These are phyloP conservation scores for Sporothrix euskadiensis DNA, from an alignment of 2,329 filamentous ascomycete genomes.

Conservation along the genomic window DNA sequence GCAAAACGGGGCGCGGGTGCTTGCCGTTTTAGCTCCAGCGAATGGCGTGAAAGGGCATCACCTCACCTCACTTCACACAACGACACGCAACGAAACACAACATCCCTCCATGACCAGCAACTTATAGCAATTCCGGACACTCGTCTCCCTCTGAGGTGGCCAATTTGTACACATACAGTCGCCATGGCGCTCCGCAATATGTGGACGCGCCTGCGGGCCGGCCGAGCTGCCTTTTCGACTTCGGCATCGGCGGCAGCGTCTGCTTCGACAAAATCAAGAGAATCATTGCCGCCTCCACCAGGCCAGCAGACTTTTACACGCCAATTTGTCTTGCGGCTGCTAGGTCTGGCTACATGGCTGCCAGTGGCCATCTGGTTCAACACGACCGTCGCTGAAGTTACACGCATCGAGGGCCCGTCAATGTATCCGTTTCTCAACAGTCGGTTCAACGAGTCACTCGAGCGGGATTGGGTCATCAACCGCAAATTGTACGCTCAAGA, in stretches of 20 bases:
- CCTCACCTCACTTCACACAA: background rate
- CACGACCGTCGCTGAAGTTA: conserved; percentile 59
- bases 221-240: conserved; percentile 9
- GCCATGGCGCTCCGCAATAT: conserved; percentile 26
- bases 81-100: no score
- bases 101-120: conserved; percentile 6
- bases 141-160: background rate
- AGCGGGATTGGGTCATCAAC: conserved; percentile 58
- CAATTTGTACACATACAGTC: background rate
- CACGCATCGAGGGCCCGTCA: conserved; percentile 60
- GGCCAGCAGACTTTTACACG: conserved; percentile 36
- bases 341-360: conserved; percentile 61
- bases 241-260: background rate
- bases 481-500: conserved; percentile 60
- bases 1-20: conserved; percentile 11
- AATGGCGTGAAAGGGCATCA: conserved; percentile 20
- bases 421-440: conserved; percentile 80
- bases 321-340: conserved; percentile 48
- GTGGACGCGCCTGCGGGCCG: conserved; percentile 28
- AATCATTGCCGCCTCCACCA: background rate
- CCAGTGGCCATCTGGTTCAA: conserved; percentile 64
- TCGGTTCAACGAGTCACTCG: conserved; percentile 58
- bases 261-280: background rate
- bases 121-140: conserved; percentile 8
- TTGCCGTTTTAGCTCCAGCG: background rate